Evolutionary conservation across 805 yeast genomes (phyloP), one percentile per base, ranked within the genome.

Genomic region (Yarrowia sp.): DNA sequence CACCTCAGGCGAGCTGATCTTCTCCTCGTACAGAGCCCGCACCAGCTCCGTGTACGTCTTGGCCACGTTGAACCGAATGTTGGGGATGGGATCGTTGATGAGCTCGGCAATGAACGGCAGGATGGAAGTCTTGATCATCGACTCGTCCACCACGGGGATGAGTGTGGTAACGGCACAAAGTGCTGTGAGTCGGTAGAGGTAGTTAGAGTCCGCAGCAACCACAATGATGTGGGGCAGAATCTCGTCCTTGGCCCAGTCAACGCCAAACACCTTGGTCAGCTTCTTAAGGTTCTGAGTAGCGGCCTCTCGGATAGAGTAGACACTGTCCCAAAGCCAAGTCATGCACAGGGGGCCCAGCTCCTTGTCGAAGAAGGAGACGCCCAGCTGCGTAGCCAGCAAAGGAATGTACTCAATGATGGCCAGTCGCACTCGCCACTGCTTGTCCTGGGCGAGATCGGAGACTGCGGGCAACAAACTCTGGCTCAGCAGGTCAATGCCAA

Each of bases 291-390:
- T 95, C 65, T 81, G 79, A 33, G 95, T 96, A 0, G 98, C 98
- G 10, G 99, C 99, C 69, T 91, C 96, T 77, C 99, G 86, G 67
- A 95, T 92, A 5, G 98, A 92, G 77, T 85, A 95, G 41, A 95
- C 99, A 4, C 92, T 89, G 78, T 95, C 99, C 97, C 98, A 92
- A 69, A 95, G 81, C 98, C 99, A 95, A n/a, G 92, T 89, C 84
- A 95, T 84, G 72, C 97, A 95, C 70, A 95, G 81, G 58, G 89
- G 87, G 68, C 96, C 92, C 69, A 95, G 81, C 71, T 92, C 96
- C 74, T 90, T 89, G 76, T 95, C 95, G 77, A 95, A 95, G 72
- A 93, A 92, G 30, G 90, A 86, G 62, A 89, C 92, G 30, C 99
- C 99, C 67, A 95, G 81, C 78, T 95, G 98, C 71, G 89, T 89